Conservation (phyloP, 495 filamentous ascomycete genomes). For the Aspergillus egyptiacus region DNA sequence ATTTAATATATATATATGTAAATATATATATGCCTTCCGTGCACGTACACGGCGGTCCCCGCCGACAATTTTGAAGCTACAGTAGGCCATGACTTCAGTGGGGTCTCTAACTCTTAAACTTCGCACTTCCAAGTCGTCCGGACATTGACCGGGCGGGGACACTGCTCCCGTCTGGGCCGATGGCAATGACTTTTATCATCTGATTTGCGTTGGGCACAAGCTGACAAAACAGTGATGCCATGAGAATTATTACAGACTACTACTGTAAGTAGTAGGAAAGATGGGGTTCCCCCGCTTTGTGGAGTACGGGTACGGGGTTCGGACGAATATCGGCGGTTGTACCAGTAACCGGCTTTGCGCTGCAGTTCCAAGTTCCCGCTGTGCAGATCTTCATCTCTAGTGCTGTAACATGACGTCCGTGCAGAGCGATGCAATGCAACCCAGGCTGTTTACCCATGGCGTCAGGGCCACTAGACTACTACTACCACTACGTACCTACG, state of each 20-base stretch:
- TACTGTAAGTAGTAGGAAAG: no score
- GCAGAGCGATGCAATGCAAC: no score
- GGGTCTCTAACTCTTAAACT: no score
- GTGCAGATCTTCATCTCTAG: constrained; percentile 4
- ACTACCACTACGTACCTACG: not conserved
- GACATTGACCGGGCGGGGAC: no score
- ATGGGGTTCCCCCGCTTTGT: constrained; percentile 1
- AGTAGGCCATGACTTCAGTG: no score
- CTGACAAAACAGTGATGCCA: not conserved
- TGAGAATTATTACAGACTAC: no score
- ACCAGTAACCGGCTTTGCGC: constrained; percentile 1
- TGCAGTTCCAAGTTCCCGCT: not conserved
- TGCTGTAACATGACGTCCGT: constrained; percentile 4
- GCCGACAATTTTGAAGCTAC: not conserved
- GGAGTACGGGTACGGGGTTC: constrained; percentile 4
- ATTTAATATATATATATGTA: constrained; percentile 13
- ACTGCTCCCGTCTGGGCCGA: no score
- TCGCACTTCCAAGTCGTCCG: no score
- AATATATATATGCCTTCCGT: not conserved
- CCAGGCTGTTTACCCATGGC: no score
- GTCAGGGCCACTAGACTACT: not conserved
- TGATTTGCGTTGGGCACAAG: no score
- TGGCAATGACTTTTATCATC: no score
- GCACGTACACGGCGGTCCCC: not conserved
- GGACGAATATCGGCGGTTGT: constrained; percentile 21